Base-by-base conservation (phyloP, 2,329 filamentous ascomycete species). In the Dactylellina drechsleri region DNA sequence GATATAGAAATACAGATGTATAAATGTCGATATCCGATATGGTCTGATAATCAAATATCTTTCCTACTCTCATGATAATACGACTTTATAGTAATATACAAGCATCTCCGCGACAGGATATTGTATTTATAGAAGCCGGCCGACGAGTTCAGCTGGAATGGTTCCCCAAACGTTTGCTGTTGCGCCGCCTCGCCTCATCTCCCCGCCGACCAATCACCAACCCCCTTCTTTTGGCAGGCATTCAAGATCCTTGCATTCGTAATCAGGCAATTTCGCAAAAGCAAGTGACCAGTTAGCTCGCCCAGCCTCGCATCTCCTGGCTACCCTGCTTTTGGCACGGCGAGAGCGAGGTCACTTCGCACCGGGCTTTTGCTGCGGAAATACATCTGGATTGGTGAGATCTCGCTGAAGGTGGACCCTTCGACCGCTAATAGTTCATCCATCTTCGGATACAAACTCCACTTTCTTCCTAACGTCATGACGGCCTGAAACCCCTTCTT, bases 171-270 rank as follows among this genome's bases (percentile, higher is more conserved):
- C 61, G 50, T 73, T 60, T 73, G 68, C 67, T 66, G 45, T 66
- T 72, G 40, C 54, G 60, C 61, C 53, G 60, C 50, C 54, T 57
- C 53, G 60, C 60, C 53, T 47, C 60, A 47, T 50, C 28, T 43
- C 16, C 53, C 13, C n/a, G 13, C 53, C 64, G 59, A 61, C 68
- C 68, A 73, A 73, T 73, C 68, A 73, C 68, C 67, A 72, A 45
- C 68, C 68, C 68, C 68, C 61, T 66, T 54, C 56, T 73, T 73
- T 73, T 73, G 68, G 68, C 68, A 73, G 68, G 68, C 56, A 60
- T 66, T 40, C 36, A 61, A 49, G 54, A 71, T 73, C 68, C 68
- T 73, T 73, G 68, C 68, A 43, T 49, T 65, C 61, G 68, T 73
- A 73, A 73, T 73, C 68, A 66, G 68, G 52, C 68, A 73, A 66